phyloP scores from a whole-genome alignment of 2,329 filamentous ascomycete genomes.

The Colletotrichum magnum region DNA sequence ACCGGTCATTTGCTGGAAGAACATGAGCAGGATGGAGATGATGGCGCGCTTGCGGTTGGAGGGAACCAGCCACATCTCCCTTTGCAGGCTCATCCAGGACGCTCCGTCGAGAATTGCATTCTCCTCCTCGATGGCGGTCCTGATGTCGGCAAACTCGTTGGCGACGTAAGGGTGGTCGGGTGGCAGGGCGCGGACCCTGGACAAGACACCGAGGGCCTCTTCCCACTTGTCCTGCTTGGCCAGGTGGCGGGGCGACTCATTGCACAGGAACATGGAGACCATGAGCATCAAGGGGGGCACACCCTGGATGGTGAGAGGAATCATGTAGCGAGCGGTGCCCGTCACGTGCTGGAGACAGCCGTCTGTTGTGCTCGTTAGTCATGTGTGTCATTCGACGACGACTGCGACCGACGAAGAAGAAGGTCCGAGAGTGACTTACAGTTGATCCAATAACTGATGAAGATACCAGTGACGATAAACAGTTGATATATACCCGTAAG shows the following conservation, averaged over 20 bases:
- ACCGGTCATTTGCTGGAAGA: slow-evolving; percentile 41
- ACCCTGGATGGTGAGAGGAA: slow-evolving; percentile 60
- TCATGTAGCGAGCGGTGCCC: slow-evolving; percentile 38
- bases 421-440: slow-evolving; percentile 46
- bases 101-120: slow-evolving; percentile 50
- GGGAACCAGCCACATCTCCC: slow-evolving; percentile 36
- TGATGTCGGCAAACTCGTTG: slow-evolving; percentile 67
- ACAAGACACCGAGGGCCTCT: slow-evolving; percentile 54
- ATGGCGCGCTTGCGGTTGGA: slow-evolving; percentile 36
- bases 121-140: slow-evolving; percentile 68
- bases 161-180: slow-evolving; percentile 56
- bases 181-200: slow-evolving; percentile 56
- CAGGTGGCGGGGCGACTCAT: slow-evolving; percentile 55
- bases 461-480: slow-evolving; percentile 64
- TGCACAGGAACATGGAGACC: slow-evolving; percentile 51
- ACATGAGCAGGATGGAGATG: slow-evolving; percentile 35
- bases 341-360: slow-evolving; percentile 46
- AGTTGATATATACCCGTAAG: slow-evolving; percentile 66
- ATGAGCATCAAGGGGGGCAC: slow-evolving; percentile 55
- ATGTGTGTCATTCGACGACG: no score
- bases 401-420: background rate
- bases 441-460: slow-evolving; percentile 59
- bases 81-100: slow-evolving; percentile 36
- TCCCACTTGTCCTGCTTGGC: slow-evolving; percentile 53
- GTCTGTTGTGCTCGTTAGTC: slow-evolving; percentile 28